Evolutionary conservation across 495 filamentous ascomycete genomes (phyloP).

Genomic region (Neurospora africana): DNA sequence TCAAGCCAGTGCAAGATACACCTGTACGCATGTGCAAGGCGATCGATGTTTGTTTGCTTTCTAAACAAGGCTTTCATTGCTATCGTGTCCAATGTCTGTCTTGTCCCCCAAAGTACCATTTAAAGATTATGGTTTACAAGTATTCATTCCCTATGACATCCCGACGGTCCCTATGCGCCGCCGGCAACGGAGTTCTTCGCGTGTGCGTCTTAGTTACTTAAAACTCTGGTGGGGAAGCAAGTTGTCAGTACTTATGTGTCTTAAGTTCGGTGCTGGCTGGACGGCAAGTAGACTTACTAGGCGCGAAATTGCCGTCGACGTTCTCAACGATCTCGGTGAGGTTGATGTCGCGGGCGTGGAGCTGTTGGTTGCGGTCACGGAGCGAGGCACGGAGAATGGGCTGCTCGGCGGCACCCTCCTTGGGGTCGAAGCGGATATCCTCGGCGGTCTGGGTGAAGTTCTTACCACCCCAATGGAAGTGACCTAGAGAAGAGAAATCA

Average conservation of each 20-base stretch:
- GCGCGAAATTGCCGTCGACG: conserved; percentile 10
- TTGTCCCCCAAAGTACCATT: neutral
- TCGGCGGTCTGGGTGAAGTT: conserved; percentile 31
- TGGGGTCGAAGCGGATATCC: conserved; percentile 22
- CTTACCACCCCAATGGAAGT: conserved; percentile 34
- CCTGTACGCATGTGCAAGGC: neutral
- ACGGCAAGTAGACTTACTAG: neutral
- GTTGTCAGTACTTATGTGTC: neutral
- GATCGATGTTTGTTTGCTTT: neutral
- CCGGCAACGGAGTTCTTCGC: neutral
- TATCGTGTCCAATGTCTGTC: neutral
- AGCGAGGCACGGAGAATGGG: conserved; percentile 22
- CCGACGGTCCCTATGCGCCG: neutral
- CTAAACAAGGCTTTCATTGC: neutral
- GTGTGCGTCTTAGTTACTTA: neutral
- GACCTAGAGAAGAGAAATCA: conserved; percentile 17
- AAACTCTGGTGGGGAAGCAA: neutral
- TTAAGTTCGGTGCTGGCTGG: neutral
- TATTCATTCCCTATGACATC: neutral
- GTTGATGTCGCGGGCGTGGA: conserved; percentile 13
- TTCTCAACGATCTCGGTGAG: conserved; percentile 22
- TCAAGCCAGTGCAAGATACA: neutral
- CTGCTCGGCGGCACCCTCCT: conserved; percentile 30
- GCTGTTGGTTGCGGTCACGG: conserved; percentile 3
- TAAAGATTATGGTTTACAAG: neutral